Conservation (phyloP, 805 yeast species). For the Ogataea zsoltii region DNA sequence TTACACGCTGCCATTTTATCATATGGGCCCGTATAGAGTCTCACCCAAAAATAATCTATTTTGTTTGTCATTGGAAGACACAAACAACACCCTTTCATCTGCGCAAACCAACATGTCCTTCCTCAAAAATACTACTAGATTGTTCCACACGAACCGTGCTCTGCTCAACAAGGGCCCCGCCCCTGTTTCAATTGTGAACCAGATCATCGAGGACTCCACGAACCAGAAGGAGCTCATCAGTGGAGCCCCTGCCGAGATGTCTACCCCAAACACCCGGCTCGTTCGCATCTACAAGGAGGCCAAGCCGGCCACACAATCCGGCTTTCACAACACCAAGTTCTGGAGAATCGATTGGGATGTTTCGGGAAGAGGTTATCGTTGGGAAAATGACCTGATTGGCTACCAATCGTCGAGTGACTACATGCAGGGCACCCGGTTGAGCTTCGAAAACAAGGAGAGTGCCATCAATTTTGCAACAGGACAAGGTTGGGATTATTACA, state of each 20-base stretch:
- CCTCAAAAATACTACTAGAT: neutral
- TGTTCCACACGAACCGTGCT: slow-evolving; percentile 8
- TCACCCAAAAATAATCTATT: neutral
- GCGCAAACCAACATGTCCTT: neutral
- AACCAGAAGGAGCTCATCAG: slow-evolving; percentile 56
- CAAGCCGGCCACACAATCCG: slow-evolving; percentile 81
- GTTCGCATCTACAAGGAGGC: slow-evolving; percentile 78
- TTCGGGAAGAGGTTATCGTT: slow-evolving; percentile 70
- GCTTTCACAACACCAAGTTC: slow-evolving; percentile 47
- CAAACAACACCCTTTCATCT: neutral
- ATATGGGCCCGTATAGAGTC: neutral
- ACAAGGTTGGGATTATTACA: slow-evolving; percentile 83
- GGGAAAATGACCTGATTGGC: slow-evolving; percentile 90
- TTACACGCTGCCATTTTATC: slow-evolving; percentile 7
- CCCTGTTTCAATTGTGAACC: slow-evolving; percentile 7
- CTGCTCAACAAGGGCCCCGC: slow-evolving; percentile 10
- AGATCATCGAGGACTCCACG: slow-evolving; percentile 15
- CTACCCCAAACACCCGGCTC: slow-evolving; percentile 50
- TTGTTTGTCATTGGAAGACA: neutral
- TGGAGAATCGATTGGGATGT: slow-evolving; percentile 90
- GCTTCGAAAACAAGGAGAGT: slow-evolving; percentile 71
- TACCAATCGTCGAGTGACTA: slow-evolving; percentile 78
- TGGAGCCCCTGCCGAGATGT: slow-evolving; percentile 75
- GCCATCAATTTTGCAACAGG: slow-evolving; percentile 79
- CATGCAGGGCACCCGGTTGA: slow-evolving; percentile 77